These are phyloP conservation scores for Eleusine indica DNA, from an alignment of 176 grass and related monocot genomes.

Conservation along the genomic window DNA sequence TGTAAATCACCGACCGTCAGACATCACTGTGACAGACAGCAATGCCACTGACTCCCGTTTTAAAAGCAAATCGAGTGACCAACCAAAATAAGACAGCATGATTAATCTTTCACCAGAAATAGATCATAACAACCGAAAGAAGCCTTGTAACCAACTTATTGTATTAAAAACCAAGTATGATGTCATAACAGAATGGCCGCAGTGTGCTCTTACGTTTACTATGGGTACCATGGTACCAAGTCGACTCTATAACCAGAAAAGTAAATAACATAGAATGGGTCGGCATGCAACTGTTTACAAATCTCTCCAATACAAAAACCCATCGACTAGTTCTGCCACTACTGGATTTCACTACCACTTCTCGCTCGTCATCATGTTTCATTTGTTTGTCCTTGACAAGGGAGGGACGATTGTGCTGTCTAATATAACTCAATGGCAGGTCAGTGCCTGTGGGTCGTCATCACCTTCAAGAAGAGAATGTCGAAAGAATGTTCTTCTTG, in stretches of 20 bases:
- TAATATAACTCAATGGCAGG: slow-evolving; percentile 4
- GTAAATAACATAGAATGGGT: neutral
- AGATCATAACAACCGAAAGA: neutral
- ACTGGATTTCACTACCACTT: slow-evolving; percentile 35
- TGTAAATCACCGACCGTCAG: neutral
- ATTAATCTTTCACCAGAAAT: neutral
- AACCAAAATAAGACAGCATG: neutral
- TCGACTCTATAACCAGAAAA: slow-evolving; percentile 29
- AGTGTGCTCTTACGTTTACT: slow-evolving; percentile 24
- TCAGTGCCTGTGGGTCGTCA: neutral
- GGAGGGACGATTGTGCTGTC: slow-evolving; percentile 4
- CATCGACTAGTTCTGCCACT: slow-evolving; percentile 4
- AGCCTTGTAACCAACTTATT: slow-evolving; percentile 33
- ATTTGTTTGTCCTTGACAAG: neutral
- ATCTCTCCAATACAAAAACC: slow-evolving; percentile 20
- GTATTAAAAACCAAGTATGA: neutral
- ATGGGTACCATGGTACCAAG: neutral
- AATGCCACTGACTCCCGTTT: neutral
- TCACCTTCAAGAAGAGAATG: slow-evolving; percentile 67
- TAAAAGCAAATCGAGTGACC: neutral
- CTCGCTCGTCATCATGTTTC: neutral
- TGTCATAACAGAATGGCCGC: slow-evolving; percentile 18
- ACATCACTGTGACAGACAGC: neutral
- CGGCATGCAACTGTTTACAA: slow-evolving; percentile 9
- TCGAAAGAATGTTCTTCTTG: slow-evolving; percentile 96